Conservation (phyloP, 2,329 filamentous ascomycete species). For the Xylaria sp. region DNA sequence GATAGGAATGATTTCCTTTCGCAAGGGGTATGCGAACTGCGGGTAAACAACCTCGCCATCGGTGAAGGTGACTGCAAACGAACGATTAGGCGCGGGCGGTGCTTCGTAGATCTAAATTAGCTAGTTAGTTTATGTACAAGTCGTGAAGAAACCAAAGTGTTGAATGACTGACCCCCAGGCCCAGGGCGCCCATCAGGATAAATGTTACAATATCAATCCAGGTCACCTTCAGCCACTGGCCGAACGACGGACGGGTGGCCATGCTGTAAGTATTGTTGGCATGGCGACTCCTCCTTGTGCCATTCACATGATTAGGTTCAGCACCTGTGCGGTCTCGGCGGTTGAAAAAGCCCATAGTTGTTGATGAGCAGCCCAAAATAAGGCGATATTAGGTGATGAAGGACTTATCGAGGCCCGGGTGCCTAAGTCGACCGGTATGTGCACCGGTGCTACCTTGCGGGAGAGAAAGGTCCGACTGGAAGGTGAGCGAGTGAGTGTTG, state of each 20-base stretch:
- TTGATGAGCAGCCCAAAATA: not conserved
- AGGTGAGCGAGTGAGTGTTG: not conserved
- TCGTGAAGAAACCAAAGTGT: too few species aligned
- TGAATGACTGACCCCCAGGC: conserved; percentile 67
- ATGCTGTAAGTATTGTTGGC: conserved; percentile 53
- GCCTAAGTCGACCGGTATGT: not conserved
- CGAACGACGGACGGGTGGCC: conserved; percentile 67
- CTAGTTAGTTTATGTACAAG: conserved; percentile 18
- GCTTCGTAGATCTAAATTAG: conserved; percentile 67
- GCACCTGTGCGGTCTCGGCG: conserved; percentile 36
- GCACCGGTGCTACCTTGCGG: not conserved
- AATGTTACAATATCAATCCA: conserved; percentile 76
- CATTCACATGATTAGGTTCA: conserved; percentile 23
- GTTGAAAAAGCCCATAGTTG: conserved; percentile 44
- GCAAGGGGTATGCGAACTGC: conserved; percentile 75
- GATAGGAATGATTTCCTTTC: conserved; percentile 76
- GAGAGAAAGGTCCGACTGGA: not conserved
- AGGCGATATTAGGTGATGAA: not conserved
- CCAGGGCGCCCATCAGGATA: conserved; percentile 71
- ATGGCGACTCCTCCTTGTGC: conserved; percentile 15
- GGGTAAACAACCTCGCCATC: conserved; percentile 76
- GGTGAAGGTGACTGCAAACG: conserved; percentile 73
- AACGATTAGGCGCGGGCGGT: conserved; percentile 72
- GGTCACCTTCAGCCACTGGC: conserved; percentile 75
- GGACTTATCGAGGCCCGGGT: not conserved